Base-by-base conservation (phyloP, 2,329 filamentous ascomycete genomes). In the Fusarium anthophilum region DNA sequence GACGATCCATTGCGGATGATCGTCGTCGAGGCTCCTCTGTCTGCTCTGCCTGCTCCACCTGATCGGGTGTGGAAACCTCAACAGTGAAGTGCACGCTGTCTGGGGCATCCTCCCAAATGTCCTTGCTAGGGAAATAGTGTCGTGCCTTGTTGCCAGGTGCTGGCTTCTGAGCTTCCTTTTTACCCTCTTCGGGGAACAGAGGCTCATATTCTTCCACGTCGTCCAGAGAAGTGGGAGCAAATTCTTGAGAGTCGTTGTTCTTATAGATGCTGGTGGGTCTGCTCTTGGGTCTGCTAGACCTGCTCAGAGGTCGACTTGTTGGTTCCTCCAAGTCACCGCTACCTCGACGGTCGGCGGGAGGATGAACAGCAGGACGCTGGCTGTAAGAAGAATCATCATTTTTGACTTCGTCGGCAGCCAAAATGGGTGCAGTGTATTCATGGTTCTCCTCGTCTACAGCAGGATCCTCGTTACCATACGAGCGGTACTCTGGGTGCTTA, bases 21-120 rank as follows among this genome's bases (percentile, higher is more conserved):
- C 79, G 79, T 70, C 76, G 79, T 81, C 78, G 74, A 82, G 79
- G 72, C 91, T 78, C 78, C 54, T 81, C 84, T 66, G 72, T 82
- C 72, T 80, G 78, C 56, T 81, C 84, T 69, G 72, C 82, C 72
- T 80, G 78, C 37, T 81, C 84, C 67, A 69, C 82, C 72, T 80
- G 84, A 74, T 80, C 93, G 4, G 95, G 95, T 1, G 94, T 96
- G 6, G 92, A 94, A 13, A 98, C 96, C 68, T 94, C 95, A 7
- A 95, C 91, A 39, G 90, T 92, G 79, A 89, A 91, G 78, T 96
- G 91, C 59, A 94, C 87, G 82, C 95, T 98, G 79, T 91, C 93
- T 8, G 97, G 96, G 1, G 94, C 92, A 81, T 99, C 97, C 84
- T 99, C 96, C 96, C 96, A 99, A 45, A 98, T 90, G 81, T 99